phyloP scores from a whole-genome alignment of 768 basidiomycete genomes.

The Cubamyces lactineus region DNA sequence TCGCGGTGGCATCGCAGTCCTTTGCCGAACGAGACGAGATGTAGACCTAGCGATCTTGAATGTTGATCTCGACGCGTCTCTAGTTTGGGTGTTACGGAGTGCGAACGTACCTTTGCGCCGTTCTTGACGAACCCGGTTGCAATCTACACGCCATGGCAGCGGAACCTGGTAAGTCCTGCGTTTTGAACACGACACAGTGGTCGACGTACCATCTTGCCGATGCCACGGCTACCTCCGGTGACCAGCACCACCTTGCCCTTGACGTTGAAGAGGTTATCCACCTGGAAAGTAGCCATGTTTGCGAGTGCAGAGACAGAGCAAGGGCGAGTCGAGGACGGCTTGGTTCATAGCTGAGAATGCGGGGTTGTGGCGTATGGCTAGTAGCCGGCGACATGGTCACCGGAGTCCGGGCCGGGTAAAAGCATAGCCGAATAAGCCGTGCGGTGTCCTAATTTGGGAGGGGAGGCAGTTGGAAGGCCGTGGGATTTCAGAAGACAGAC shows the following conservation, averaged over 20 bases:
- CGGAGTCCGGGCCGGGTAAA: slow-evolving; percentile 3
- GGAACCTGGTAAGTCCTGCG: neutral
- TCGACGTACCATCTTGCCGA: slow-evolving; percentile 61
- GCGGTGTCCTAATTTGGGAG: too few species aligned
- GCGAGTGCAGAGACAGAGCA: neutral
- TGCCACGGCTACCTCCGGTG: slow-evolving; percentile 67
- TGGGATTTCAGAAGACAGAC: too few species aligned
- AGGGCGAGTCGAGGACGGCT: neutral
- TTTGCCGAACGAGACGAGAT: slow-evolving; percentile 60
- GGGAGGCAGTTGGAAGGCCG: too few species aligned
- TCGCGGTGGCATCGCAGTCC: slow-evolving; percentile 54
- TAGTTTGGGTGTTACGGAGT: neutral
- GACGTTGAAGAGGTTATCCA: slow-evolving; percentile 50
- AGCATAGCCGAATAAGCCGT: neutral
- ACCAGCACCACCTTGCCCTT: slow-evolving; percentile 58
- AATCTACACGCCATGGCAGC: slow-evolving; percentile 44
- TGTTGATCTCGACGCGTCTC: too few species aligned
- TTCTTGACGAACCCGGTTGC: slow-evolving; percentile 65
- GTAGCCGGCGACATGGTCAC: neutral
- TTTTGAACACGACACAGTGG: slow-evolving; percentile 11
- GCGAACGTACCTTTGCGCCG: slow-evolving; percentile 51
- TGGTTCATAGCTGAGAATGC: neutral
- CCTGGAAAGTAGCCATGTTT: slow-evolving; percentile 43
- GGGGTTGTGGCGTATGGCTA: neutral
- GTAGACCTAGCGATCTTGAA: slow-evolving; percentile 49